Evolutionary conservation across 1,284 basidiomycete genomes (phyloP), one percentile per base, ranked within the genome.

Genomic region (Ustilago bromivora): DNA sequence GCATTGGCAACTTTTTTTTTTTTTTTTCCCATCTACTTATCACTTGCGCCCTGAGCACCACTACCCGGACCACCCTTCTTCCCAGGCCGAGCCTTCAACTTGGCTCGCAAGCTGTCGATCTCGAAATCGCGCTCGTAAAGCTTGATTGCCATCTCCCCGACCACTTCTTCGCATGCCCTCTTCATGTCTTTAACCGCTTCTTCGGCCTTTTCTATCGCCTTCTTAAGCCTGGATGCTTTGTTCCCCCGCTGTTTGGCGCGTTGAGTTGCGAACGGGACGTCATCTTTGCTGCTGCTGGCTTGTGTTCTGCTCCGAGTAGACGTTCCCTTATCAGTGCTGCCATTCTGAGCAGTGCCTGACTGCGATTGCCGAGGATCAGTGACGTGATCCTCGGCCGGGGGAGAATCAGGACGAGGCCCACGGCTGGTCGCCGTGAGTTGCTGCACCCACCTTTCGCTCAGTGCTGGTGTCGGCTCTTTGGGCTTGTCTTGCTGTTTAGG

Each of bases 51-150:
- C 43, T 19, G 43, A 7, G 43, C 2, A n/a, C 5, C n/a, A 11
- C n/a, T 11, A 17, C 36, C 13, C 36, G 36, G 13, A 38, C 36
- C 36, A 38, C 15, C 43, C n/a, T 15, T 46, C 43, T 41, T 52
- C 3, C 8, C 13, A 6, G 35, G 13, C 35, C 54, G 38, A 9
- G 13, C 46, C 28, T 52, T 55, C 1, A 69, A n/a, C 49, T 57
- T 34, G 12, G 66, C 69, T 12, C 60, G 31, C 28, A 72, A 38
- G 17, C 47, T 47, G 12, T 69, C 57, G 32, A 72, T 69, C 15
- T 57, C 7, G 1, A 63, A 11, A 1, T 71, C 69, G 28, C 60
- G 51, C 35, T 69, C 66, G n/a, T 43, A 32, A 0, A 72, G 7
- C 56, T 76, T 41, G 13, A 28, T 53, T 35, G 43, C 34, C 19